Base-by-base conservation (phyloP, 495 filamentous ascomycete genomes). In the Talaromyces wortmannii region DNA sequence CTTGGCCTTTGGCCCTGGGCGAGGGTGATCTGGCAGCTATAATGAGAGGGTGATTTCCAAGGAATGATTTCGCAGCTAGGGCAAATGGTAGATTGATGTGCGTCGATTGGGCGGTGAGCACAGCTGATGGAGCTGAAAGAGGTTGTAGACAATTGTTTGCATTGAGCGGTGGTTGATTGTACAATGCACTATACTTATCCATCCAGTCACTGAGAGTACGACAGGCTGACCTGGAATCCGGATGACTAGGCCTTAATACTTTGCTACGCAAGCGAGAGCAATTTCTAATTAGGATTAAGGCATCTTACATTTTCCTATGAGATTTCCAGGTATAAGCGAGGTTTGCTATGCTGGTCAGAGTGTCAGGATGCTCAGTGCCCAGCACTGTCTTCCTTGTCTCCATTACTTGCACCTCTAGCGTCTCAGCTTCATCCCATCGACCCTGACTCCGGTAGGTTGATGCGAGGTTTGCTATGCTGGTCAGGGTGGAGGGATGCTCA, bases 391-490 rank as follows among this genome's bases (percentile, higher is more conserved):
- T n/a, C n/a, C 7, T 53, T 42, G 36, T 42, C 36, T 63, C 52
- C 23, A 58, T 29, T 6, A 56, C 50, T 31, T 31, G 33, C 5
- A 33, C 18, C 43, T 63, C 61, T 7, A 63, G 52, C 15, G 40
- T 40, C 29, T 59, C 63, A 0, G 70, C 64, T 42, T 71, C 65
- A 1, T 52, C 32, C 57, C 62, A 70, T 11, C 61, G 62, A 7
- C 69, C 69, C 45, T 67, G 70, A 15, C 54, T 55, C 43, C 55
- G 36, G 47, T 68, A 70, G 2, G 57, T 61, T n/a, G 55, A 54
- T 43, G 68, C 70, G 10, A 73, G 58, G 53, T 68, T 66, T 29
- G 50, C 52, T 57, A 65, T 65, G 0, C 60, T 60, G 42, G 50
- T 52, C 12, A 63, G 30, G 0, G 60, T 63, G 6, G 59, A 57